A percentile compares a stretch with the other conserved stretches of the same genome.
phyloP scores from a whole-genome alignment of 2,329 filamentous ascomycete species.

The Fusarium guadeloupense region DNA sequence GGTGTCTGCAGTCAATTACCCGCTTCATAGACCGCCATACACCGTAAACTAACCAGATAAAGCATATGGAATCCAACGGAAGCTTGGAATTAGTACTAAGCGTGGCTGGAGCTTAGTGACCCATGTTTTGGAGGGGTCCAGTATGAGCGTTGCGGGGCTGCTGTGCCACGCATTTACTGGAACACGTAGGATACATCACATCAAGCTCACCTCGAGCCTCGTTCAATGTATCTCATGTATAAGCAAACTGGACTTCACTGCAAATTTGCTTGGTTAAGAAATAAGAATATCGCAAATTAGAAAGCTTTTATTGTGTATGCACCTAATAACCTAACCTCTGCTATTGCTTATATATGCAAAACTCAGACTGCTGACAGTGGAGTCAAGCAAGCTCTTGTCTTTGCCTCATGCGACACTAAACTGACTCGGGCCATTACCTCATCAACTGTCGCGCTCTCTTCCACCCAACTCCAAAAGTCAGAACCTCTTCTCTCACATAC shows the following conservation, averaged over 20 bases:
- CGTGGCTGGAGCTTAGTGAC: not conserved
- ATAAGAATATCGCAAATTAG: too few species aligned
- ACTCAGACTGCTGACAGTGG: constrained; percentile 17
- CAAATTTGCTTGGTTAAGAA: too few species aligned
- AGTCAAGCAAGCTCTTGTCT: constrained; percentile 23
- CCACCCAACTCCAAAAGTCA: constrained; percentile 19
- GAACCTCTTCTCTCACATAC: constrained; percentile 28
- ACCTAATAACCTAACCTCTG: not conserved
- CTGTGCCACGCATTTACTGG: constrained; percentile 12
- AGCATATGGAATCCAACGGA: constrained; percentile 24
- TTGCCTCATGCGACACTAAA: constrained; percentile 33
- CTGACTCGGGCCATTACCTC: constrained; percentile 41
- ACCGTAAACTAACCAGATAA: not conserved
- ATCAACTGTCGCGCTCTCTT: constrained; percentile 37
- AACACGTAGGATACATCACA: too few species aligned
- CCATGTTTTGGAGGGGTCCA: constrained; percentile 19
- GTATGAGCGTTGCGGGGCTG: constrained; percentile 12
- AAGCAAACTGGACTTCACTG: too few species aligned
- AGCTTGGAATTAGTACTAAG: constrained; percentile 6
- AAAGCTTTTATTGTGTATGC: too few species aligned
- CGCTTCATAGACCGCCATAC: not conserved
- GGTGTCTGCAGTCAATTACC: not conserved
- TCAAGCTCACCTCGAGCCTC: too few species aligned
- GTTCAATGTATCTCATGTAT: too few species aligned
- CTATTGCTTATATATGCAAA: constrained; percentile 37